Evolutionary conservation across 305 asterid genomes (phyloP).

Genomic region (Fraxinus sp.): DNA sequence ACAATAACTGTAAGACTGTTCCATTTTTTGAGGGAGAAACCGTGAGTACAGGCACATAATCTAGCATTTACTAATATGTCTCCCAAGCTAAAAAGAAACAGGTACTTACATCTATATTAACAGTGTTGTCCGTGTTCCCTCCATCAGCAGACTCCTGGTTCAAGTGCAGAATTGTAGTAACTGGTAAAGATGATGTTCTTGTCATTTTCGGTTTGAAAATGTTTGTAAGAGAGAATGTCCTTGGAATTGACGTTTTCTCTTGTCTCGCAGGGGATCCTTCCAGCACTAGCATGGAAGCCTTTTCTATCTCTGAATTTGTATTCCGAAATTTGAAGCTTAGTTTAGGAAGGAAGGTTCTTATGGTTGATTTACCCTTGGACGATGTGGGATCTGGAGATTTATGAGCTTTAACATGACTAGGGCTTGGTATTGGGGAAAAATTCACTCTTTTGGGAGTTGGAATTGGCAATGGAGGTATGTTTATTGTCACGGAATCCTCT

Average conservation of each 20-base stretch:
- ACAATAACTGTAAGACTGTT: neutral
- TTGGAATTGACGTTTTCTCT: constrained; percentile 45
- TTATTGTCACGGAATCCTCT: constrained; percentile 54
- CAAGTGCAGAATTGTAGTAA: constrained; percentile 67
- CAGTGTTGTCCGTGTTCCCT: constrained; percentile 32
- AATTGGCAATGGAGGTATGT: constrained; percentile 62
- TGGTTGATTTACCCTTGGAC: constrained; percentile 47
- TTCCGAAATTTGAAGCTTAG: constrained; percentile 76
- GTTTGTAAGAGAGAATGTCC: constrained; percentile 71
- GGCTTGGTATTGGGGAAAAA: constrained; percentile 83
- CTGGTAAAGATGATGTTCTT: constrained; percentile 73
- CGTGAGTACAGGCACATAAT: neutral
- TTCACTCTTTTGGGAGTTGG: constrained; percentile 67
- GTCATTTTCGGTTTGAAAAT: constrained; percentile 56
- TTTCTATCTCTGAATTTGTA: constrained; percentile 65
- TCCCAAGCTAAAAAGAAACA: constrained; percentile 12
- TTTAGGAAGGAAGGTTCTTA: constrained; percentile 67
- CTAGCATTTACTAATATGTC: neutral
- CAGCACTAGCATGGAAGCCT: constrained; percentile 68
- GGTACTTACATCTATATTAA: constrained; percentile 52
- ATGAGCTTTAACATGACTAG: constrained; percentile 41
- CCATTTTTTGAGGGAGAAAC: neutral
- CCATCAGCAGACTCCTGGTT: constrained; percentile 86
- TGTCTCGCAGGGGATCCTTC: constrained; percentile 55
- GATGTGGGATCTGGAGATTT: constrained; percentile 64